Base-by-base conservation (phyloP, 306 rosid genomes). In the Styphnolobium japonicum region DNA sequence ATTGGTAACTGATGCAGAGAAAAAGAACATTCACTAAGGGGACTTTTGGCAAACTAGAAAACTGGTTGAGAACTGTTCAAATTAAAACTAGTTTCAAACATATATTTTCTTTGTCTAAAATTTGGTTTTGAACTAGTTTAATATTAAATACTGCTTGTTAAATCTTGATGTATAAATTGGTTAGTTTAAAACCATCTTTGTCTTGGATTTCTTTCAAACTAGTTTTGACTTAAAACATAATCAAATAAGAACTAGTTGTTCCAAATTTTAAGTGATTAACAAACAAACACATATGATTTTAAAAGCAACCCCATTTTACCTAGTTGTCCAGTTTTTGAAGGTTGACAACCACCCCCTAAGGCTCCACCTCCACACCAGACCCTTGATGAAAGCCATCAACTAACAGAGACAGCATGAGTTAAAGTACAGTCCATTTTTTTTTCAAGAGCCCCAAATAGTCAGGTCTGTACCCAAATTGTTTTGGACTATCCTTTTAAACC, bases 401-500 rank as follows among this genome's bases (percentile, higher is more conserved):
- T 16, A 39, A 58, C 29, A 53, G 25, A 37, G 21, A 12, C 19
- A 48, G 60, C 45, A 70, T 27, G 45, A 40, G 73, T 36, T 61
- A 48, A 56, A 68, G 29, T 49, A 48, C 42, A 75, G 31, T 5
- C 10, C 67, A 45, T 51, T 37, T 61, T 29, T 64, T 53, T 48
- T 18, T 45, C 19, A 40, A 46, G 60, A 42, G 15, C 40, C 10
- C 18, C 16, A 83, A 55, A 39, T 22, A 70, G 43, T n/a, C 68
- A 63, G 64, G 56, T 73, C 18, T 55, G 36, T 19, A 48, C 48
- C 71, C 45, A 51, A 56, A 49, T 12, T 49, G 4, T n/a, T 58
- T 63, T 10, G 16, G 73, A 45, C 71, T 40, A 56, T 42, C 23
- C 51, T 42, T 85, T 67, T 48, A 22, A 33, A 53, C 37, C 82